These are phyloP conservation scores for Gigaspora rosea DNA, from an alignment of 192 early-diverging fungal genomes.

Conservation along the genomic window DNA sequence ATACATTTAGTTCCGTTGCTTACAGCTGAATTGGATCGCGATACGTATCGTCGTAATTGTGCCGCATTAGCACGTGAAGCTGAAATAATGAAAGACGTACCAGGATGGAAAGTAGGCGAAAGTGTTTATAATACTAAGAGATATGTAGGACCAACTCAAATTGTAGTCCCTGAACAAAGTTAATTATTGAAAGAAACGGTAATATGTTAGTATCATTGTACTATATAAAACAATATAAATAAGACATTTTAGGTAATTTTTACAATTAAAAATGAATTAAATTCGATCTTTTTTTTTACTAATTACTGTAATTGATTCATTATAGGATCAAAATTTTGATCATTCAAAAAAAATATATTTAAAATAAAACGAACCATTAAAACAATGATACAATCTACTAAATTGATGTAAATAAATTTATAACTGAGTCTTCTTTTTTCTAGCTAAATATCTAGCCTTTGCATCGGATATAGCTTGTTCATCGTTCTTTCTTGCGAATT, in stretches of 20 bases:
- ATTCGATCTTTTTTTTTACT: too few species aligned
- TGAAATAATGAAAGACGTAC: constrained; percentile 85
- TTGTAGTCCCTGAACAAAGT: constrained; percentile 5
- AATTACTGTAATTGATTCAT: too few species aligned
- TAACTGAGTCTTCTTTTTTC: constrained; percentile 40
- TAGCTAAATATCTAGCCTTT: constrained; percentile 46
- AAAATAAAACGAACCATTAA: too few species aligned
- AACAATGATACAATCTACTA: too few species aligned
- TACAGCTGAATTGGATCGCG: constrained; percentile 92
- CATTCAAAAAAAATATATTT: too few species aligned
- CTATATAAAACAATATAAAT: too few species aligned
- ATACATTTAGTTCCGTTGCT: constrained; percentile 90
- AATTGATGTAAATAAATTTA: too few species aligned
- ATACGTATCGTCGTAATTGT: constrained; percentile 78
- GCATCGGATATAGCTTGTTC: constrained; percentile 41
- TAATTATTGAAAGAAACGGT: not conserved
- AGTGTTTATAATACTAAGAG: constrained; percentile 90
- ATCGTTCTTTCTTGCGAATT: constrained; percentile 38
- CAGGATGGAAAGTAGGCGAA: constrained; percentile 75
- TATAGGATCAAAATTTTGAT: too few species aligned
- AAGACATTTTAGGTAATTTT: too few species aligned
- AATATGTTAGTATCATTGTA: too few species aligned
- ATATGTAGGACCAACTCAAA: constrained; percentile 66
- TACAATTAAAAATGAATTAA: too few species aligned
- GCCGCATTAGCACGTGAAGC: constrained; percentile 74